Conservation (phyloP, 352 stramenopile species). For the Globisporangium ultimum region DNA sequence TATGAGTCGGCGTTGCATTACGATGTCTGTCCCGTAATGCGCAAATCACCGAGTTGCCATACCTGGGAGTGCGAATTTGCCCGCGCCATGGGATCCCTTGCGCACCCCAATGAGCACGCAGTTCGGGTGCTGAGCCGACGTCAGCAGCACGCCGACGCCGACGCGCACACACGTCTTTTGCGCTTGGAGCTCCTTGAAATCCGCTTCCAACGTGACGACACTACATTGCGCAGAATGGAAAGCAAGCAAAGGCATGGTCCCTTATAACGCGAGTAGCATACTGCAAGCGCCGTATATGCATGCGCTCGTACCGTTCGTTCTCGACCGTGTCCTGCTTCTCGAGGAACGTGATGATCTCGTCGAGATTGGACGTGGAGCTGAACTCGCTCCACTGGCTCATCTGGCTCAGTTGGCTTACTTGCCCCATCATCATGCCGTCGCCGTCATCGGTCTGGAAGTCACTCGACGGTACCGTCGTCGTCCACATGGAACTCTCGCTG, state of each 20-base stretch:
- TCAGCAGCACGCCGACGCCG: constrained; percentile 72
- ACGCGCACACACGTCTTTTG: constrained; percentile 65
- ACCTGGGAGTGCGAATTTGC: constrained; percentile 74
- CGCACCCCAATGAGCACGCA: constrained; percentile 74
- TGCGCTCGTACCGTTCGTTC: constrained; percentile 33
- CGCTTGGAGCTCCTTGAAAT: constrained; percentile 61
- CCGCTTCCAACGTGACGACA: constrained; percentile 46
- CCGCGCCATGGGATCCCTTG: constrained; percentile 73
- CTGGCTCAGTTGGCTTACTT: constrained; percentile 67
- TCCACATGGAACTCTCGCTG: constrained; percentile 59
- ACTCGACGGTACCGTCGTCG: constrained; percentile 18
- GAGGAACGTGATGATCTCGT: constrained; percentile 84
- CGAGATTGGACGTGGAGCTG: constrained; percentile 78
- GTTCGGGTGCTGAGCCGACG: constrained; percentile 51
- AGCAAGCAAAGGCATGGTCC: neutral
- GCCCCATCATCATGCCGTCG: constrained; percentile 37
- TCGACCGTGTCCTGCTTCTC: constrained; percentile 75
- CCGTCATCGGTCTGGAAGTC: constrained; percentile 40
- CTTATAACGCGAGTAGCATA: too few species aligned
- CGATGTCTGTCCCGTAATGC: neutral
- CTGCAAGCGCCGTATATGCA: neutral
- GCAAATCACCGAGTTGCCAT: neutral
- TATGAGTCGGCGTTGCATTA: neutral
- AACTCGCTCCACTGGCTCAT: constrained; percentile 82
- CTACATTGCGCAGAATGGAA: constrained; percentile 9